Evolutionary conservation across 441 rosid genomes (phyloP).

Genomic region (Pelargonium australe): DNA sequence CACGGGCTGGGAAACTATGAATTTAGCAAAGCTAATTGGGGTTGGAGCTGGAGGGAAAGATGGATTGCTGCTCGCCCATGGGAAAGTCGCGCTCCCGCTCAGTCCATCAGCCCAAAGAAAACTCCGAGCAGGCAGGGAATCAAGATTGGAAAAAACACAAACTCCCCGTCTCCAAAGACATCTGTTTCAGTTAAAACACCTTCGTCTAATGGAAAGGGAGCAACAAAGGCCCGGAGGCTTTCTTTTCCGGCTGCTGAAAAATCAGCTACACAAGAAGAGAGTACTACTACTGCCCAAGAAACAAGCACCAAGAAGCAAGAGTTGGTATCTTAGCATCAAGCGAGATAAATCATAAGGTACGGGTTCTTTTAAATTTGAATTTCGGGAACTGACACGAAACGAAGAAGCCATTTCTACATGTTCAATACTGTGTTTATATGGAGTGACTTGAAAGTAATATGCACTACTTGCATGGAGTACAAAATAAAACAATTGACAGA

Average conservation of each 20-base stretch:
- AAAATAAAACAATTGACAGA: slow-evolving; percentile 10
- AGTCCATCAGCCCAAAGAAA: slow-evolving; percentile 50
- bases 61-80: slow-evolving; percentile 93
- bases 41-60: slow-evolving; percentile 94
- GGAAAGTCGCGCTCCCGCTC: slow-evolving; percentile 57
- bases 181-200: slow-evolving; percentile 37
- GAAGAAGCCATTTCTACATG: background rate
- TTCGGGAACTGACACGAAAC: background rate
- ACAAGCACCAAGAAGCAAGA: slow-evolving; percentile 19
- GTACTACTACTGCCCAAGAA: slow-evolving; percentile 25
- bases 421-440: slow-evolving; percentile 16
- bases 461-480: background rate
- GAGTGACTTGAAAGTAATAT: slow-evolving; percentile 21
- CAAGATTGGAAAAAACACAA: slow-evolving; percentile 34
- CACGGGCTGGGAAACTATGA: slow-evolving; percentile 46
- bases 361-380: too few species aligned
- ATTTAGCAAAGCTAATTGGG: slow-evolving; percentile 72
- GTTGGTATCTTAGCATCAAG: slow-evolving; percentile 19
- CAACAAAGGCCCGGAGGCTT: slow-evolving; percentile 47
- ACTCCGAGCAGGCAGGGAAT: slow-evolving; percentile 33
- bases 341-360: background rate
- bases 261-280: slow-evolving; percentile 23
- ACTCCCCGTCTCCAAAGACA: slow-evolving; percentile 38
- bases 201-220: slow-evolving; percentile 31
- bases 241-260: slow-evolving; percentile 56